Conservation (phyloP, 148 eudicot species). For the Cornus florida region DNA sequence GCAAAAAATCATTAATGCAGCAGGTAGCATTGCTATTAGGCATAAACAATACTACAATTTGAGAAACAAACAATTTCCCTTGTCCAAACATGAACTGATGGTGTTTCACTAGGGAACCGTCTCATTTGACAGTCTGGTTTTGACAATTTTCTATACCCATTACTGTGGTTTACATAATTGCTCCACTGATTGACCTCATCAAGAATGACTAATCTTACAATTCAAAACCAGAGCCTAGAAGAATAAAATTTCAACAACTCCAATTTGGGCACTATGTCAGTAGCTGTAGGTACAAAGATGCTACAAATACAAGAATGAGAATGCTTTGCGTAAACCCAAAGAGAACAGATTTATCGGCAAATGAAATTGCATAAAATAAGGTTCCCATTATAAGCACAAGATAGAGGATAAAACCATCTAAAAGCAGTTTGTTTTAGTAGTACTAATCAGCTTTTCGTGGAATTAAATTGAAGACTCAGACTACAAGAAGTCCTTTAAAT, state of each 20-base stretch:
- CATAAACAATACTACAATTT: not conserved
- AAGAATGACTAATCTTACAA: not conserved
- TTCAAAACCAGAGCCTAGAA: not conserved
- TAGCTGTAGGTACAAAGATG: not conserved
- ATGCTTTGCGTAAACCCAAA: too few species aligned
- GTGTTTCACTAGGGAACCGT: not conserved
- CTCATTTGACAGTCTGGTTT: not conserved
- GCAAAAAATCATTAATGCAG: not conserved
- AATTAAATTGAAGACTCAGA: too few species aligned
- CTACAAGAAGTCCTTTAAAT: too few species aligned
- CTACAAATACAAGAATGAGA: too few species aligned
- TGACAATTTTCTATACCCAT: not conserved
- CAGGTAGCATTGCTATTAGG: not conserved
- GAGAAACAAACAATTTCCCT: not conserved
- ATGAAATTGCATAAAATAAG: not conserved
- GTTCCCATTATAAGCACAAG: not conserved
- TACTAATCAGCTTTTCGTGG: too few species aligned
- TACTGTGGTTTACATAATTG: not conserved
- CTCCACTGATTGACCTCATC: not conserved
- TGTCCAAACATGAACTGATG: not conserved
- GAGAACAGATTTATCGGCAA: too few species aligned
- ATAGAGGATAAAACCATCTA: too few species aligned
- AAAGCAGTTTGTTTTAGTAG: too few species aligned
- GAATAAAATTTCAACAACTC: not conserved
- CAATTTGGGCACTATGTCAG: not conserved